Evolutionary conservation across 768 basidiomycete species (phyloP).

Genomic region (Rhizopogon rudus): DNA sequence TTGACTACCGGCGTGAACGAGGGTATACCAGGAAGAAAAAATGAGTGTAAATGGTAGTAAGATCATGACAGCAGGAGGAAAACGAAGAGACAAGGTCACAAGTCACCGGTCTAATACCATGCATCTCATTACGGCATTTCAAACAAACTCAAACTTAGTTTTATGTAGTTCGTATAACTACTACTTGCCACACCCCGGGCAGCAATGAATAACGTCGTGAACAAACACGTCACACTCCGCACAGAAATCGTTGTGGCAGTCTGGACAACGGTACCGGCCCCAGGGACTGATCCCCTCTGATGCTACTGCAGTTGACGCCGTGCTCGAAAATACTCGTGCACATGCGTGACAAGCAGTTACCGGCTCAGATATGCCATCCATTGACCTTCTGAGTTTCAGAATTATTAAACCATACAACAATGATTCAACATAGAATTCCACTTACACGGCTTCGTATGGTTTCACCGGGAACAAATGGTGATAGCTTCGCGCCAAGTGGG

Average conservation of each 20-base stretch:
- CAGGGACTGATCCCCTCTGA: constrained; percentile 74
- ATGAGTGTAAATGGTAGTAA: constrained; percentile 44
- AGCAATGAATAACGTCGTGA: constrained; percentile 92
- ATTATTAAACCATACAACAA: background rate
- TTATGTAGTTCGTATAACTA: constrained; percentile 22
- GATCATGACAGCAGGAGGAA: constrained; percentile 14
- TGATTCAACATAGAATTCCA: constrained; percentile 12
- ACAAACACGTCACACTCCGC: constrained; percentile 95
- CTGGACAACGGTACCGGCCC: constrained; percentile 86
- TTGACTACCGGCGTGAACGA: constrained; percentile 43
- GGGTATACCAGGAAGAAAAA: constrained; percentile 39
- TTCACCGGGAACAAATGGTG: constrained; percentile 95
- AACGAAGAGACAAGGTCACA: background rate
- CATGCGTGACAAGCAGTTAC: constrained; percentile 70
- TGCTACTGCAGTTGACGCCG: constrained; percentile 29
- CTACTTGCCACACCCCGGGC: constrained; percentile 75
- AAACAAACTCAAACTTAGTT: too few relatives aligned
- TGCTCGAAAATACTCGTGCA: constrained; percentile 59
- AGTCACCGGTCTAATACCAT: too few relatives aligned
- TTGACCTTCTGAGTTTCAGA: constrained; percentile 28
- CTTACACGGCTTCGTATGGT: constrained; percentile 77
- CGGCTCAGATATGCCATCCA: constrained; percentile 33
- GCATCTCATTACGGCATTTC: too few relatives aligned
- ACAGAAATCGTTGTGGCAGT: constrained; percentile 86
- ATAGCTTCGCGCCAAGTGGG: constrained; percentile 94